Percentiles rank a stretch among this genome's conserved stretches.
phyloP scores from a whole-genome alignment of 805 yeast species.

The Candida saitoana region DNA sequence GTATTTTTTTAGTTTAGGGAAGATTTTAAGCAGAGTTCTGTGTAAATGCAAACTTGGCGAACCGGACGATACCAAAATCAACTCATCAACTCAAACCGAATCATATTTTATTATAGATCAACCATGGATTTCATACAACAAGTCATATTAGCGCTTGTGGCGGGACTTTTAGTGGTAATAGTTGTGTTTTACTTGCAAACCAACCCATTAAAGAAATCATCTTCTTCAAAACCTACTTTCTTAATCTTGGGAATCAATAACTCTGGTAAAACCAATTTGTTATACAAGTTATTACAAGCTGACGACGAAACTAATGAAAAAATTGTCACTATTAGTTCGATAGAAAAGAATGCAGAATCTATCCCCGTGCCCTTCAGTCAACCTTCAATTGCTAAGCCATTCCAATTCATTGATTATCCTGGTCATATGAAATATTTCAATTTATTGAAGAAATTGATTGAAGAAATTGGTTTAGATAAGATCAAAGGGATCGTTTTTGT shows the following conservation, averaged over 20 bases:
- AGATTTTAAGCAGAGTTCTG: no score
- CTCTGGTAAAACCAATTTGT: slow-evolving; percentile 65
- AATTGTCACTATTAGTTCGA: slow-evolving; percentile 32
- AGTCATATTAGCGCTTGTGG: slow-evolving; percentile 19
- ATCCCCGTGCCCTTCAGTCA: slow-evolving; percentile 33
- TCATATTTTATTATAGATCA: no score
- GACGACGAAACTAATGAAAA: slow-evolving; percentile 8
- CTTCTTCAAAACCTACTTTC: slow-evolving; percentile 45
- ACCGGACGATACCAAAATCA: not conserved
- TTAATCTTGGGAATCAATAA: slow-evolving; percentile 61
- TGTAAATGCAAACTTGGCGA: not conserved
- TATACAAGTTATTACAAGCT: slow-evolving; percentile 20
- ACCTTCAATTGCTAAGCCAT: slow-evolving; percentile 32
- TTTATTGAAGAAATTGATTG: slow-evolving; percentile 47
- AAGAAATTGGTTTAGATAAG: slow-evolving; percentile 32
- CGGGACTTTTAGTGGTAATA: slow-evolving; percentile 25
- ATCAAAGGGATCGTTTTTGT: slow-evolving; percentile 69
- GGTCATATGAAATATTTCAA: slow-evolving; percentile 78
- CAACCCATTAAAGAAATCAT: slow-evolving; percentile 10
- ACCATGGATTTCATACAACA: slow-evolving; percentile 28
- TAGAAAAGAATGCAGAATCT: slow-evolving; percentile 30
- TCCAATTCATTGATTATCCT: slow-evolving; percentile 72
- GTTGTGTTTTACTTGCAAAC: slow-evolving; percentile 22
- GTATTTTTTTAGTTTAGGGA: no score
- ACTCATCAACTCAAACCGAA: not conserved